Base-by-base conservation (phyloP, 2,329 filamentous ascomycete genomes). In the Sporothrix variecibatus region DNA sequence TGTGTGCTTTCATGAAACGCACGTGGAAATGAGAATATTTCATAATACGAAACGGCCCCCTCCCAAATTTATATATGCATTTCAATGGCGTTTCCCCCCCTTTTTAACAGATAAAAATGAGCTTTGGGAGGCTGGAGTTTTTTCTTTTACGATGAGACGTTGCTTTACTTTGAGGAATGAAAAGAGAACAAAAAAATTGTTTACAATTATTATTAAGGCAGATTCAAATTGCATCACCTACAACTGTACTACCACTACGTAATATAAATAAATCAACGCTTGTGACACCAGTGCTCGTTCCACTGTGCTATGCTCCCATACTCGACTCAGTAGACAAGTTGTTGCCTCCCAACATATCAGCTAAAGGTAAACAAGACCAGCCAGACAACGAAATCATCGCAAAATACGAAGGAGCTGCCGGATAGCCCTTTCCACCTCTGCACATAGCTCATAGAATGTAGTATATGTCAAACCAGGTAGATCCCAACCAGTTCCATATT, bases 91-190 rank as follows among this genome's bases (percentile, higher is more conserved):
- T 65, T 72, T 71, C 51, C 49, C 43, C 43, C 43, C 43, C 2
- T 20, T 49, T 28, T 65, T 31, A 9, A 67, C 38, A 46, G 62
- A 31, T 49, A 38, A 49, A 64, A 60, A 38, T 56, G 70, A 58
- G 64, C 28, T 51, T 49, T 67, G 15, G 65, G 38, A 72, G 53
- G 70, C 38, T 38, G 72, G 74, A 70, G 71, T 75, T 75, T 71
- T 73, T 58, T 68, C 23, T 75, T 75, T 71, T 15, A 71, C 11
- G 46, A 53, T 65, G 67, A 73, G 49, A 73, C 58, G 67, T 34
- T 71, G 34, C 38, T 64, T 65, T 68, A 62, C 38, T 68, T 73
- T 40, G 62, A 51, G 53, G 20, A 71, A 65, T 38, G 40, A 58
- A 58, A 58, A 51, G 70, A 64, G 38, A 51, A 20, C 26, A 68